These are phyloP conservation scores for Chenopodium formosanum DNA, from an alignment of 148 eudicot genomes.

Conservation along the genomic window DNA sequence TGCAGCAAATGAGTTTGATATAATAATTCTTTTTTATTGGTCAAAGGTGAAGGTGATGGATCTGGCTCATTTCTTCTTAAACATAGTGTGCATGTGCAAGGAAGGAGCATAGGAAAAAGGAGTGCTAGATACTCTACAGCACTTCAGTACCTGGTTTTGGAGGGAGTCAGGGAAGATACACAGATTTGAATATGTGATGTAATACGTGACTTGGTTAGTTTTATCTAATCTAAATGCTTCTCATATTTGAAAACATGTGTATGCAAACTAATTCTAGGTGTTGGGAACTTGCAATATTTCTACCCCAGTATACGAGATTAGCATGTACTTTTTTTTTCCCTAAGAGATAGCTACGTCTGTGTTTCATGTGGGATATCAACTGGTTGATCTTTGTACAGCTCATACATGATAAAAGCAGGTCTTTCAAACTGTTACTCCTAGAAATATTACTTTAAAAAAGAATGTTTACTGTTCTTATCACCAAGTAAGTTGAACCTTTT, in stretches of 20 bases:
- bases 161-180: conserved; percentile 45
- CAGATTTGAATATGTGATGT: neutral
- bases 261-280: neutral
- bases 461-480: neutral
- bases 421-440: neutral
- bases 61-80: conserved; percentile 52
- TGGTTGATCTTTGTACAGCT: neutral
- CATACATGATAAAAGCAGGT: neutral
- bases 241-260: neutral
- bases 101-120: conserved; percentile 26
- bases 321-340: neutral
- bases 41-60: conserved; percentile 47
- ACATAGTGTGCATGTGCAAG: conserved; percentile 18
- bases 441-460: neutral
- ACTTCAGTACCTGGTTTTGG: conserved; percentile 69
- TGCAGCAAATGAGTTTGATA: neutral
- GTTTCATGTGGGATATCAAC: neutral
- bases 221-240: neutral
- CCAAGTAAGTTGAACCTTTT: too few relatives aligned
- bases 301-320: neutral
- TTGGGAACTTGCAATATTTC: neutral
- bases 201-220: conserved; percentile 5
- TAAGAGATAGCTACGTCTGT: neutral
- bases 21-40: neutral
- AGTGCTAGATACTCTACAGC: conserved; percentile 78